A percentile compares a stretch with the other conserved stretches of the same genome.
These are phyloP conservation scores for Rhododendron griersonianum DNA, from an alignment of 148 eudicot genomes.

Conservation along the genomic window DNA sequence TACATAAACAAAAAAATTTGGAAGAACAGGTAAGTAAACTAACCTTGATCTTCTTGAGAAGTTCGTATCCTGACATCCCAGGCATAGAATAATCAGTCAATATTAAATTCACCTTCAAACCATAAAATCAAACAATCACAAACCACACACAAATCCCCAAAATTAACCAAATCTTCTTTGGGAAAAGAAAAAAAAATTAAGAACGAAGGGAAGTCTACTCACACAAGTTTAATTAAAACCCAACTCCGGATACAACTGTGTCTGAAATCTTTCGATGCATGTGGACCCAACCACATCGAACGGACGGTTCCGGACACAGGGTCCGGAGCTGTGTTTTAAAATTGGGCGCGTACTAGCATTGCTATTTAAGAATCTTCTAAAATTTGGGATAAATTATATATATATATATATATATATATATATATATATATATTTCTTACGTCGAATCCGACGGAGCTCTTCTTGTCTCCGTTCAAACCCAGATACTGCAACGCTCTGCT, in stretches of 20 bases:
- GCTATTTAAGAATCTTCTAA: not conserved
- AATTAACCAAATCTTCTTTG: conserved; percentile 14
- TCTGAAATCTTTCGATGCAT: too few species aligned
- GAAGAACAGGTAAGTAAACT: conserved; percentile 1
- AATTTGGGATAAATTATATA: not conserved
- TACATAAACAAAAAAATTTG: too few species aligned
- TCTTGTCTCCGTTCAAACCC: conserved; percentile 49
- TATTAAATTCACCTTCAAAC: conserved; percentile 51
- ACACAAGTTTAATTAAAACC: not conserved
- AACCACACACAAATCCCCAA: not conserved
- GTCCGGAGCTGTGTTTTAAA: too few species aligned
- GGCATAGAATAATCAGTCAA: conserved; percentile 94
- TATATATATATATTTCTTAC: conserved; percentile 18
- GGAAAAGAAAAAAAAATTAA: too few species aligned
- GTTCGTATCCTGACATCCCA: conserved; percentile 76
- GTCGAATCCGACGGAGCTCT: conserved; percentile 29
- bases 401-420: not conserved
- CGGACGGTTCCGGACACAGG: too few species aligned
- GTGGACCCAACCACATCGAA: too few species aligned
- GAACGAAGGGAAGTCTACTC: too few species aligned
- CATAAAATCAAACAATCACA: conserved; percentile 23
- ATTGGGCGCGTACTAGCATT: too few species aligned
- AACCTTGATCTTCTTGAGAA: conserved; percentile 72
- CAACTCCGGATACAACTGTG: too few species aligned
- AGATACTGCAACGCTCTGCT: conserved; percentile 54